Evolutionary conservation across 208 protist genomes (phyloP).

Genomic region (Perkinsela sp.): DNA sequence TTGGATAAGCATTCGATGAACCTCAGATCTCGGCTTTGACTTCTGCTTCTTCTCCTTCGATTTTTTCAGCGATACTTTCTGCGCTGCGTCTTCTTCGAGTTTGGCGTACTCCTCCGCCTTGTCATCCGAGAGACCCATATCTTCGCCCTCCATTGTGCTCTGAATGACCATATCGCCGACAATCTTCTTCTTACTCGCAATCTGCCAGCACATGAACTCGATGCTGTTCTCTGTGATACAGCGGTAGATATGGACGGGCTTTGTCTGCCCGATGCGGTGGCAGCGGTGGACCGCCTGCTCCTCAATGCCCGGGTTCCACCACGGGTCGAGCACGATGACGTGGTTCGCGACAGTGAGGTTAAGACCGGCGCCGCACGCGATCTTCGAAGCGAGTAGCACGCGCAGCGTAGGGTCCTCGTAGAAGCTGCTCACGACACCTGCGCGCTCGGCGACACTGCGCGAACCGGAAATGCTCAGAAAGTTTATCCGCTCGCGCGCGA

Average conservation of each 20-base stretch:
- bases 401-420: constrained; percentile 16
- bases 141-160: constrained; percentile 16
- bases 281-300: constrained; percentile 77
- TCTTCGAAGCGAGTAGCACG: constrained; percentile 73
- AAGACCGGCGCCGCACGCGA: constrained; percentile 79
- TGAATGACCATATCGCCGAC: constrained; percentile 54
- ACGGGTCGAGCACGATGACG: constrained; percentile 75
- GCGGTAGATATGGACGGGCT: constrained; percentile 52
- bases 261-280: constrained; percentile 75
- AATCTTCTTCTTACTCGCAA: constrained; percentile 67
- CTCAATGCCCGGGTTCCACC: constrained; percentile 84
- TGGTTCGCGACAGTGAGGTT: constrained; percentile 83
- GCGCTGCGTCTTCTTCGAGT: not conserved
- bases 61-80: not conserved
- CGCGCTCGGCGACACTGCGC: constrained; percentile 36
- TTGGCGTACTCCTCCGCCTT: not conserved
- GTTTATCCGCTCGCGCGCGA: constrained; percentile 24
- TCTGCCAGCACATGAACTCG: constrained; percentile 70
- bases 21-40: not conserved
- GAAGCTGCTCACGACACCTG: constrained; percentile 38
- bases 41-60: not conserved
- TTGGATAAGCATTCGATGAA: not conserved
- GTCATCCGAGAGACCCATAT: not conserved
- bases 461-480: constrained; percentile 65
- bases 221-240: constrained; percentile 71